Base-by-base conservation (phyloP, 129 eudicot species). In the Chrysanthemum lavandulifolium region DNA sequence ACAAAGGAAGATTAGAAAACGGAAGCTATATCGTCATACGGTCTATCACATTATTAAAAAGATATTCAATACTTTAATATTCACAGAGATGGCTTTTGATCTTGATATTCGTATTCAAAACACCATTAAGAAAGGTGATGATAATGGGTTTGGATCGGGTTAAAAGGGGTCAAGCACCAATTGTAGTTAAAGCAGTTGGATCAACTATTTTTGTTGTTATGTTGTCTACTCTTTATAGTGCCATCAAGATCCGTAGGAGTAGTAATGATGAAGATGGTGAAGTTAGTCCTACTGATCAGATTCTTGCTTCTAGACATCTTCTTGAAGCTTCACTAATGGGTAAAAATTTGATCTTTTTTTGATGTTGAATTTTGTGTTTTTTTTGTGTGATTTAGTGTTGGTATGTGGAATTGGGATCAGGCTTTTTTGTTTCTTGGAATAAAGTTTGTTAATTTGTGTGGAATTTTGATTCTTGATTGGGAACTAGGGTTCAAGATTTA, bases 211-310 rank as follows among this genome's bases (percentile, higher is more conserved):
- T 79, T 50, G 79, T 0, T 23, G 25, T 23, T 1, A 23, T 87
- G 92, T 1, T 84, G 67, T 68, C 91, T 29, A 75, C 73, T 48
- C 33, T 87, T 3, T 85, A 87, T 69, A 82, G 78, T 67, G 76
- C 62, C n/a, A 61, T 84, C 47, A 62, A 67, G 83, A 83, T 87
- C 83, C 87, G 55, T 48, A 82, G 78, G 80, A 82, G 71, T 70
- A 91, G 58, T 2, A 84, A n/a, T n/a, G n/a, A 53, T 31, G 82
- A 80, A 1, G 89, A 74, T 4, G 97, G 83, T 2, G 87, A 77
- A 16, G 67, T 86, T 69, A 91, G 77, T 62, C 95, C 97, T 2
- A 91, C 97, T 52, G 91, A 91, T 78, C 97, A 91, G 86, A 68
- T 91, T 72, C 88, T 91, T 53, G 58, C 84, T 6, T 73, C 97